These are phyloP conservation scores for Populus euphratica DNA, from an alignment of 345 rosid species.

Conservation along the genomic window DNA sequence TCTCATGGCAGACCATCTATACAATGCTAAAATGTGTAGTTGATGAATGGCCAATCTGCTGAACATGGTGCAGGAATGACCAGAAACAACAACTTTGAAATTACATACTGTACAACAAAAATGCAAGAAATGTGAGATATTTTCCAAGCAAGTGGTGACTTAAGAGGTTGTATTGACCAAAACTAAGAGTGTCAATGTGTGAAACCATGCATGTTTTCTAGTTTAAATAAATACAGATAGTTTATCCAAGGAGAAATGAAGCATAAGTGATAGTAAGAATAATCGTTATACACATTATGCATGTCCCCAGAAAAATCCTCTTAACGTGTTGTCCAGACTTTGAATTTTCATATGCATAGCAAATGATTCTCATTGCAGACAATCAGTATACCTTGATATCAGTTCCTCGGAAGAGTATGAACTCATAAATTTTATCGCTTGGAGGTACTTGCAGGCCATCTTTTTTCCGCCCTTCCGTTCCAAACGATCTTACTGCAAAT, in stretches of 20 bases:
- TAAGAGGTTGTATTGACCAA: too few species aligned
- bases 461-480: conserved; percentile 24
- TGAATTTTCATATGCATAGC: neutral
- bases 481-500: conserved; percentile 20
- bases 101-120: neutral
- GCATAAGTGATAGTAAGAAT: neutral
- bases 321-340: neutral
- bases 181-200: too few species aligned
- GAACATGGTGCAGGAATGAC: neutral
- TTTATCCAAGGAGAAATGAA: neutral
- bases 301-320: neutral
- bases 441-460: conserved; percentile 22
- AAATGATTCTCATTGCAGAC: neutral
- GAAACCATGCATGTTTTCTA: neutral
- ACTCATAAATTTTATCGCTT: conserved; percentile 21
- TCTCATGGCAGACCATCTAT: neutral
- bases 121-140: too few species aligned
- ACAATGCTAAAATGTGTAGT: neutral
- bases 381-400: conserved; percentile 18
- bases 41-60: neutral
- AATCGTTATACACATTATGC: neutral
- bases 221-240: neutral
- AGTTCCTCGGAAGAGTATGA: conserved; percentile 20
- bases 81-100: neutral
- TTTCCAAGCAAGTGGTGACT: too few species aligned